Base-by-base conservation (phyloP, 2,329 filamentous ascomycete species). In the Aspergillus melleus region DNA sequence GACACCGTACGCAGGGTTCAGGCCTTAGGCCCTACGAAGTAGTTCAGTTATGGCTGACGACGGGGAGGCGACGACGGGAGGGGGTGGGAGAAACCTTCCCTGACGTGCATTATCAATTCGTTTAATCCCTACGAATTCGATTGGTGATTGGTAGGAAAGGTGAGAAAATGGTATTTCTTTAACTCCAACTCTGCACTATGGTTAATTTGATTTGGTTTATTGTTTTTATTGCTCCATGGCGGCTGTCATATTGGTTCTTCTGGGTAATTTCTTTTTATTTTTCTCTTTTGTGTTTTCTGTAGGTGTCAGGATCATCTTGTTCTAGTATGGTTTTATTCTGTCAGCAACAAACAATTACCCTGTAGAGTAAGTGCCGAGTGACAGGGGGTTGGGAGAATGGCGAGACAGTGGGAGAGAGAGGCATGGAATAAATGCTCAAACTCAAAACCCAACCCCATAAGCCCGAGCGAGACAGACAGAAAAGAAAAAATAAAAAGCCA, bases 1-100 rank as follows among this genome's bases (percentile, higher is more conserved):
- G 32, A 46, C 20, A 55, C 42, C 46, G 58, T 58, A 55, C 54
- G 49, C 57, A 51, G 52, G 56, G 36, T 42, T 42, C 6, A 14
- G 36, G 12, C 14, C 16, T 42, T 5, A 14, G 36, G 36, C 36
- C 36, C 36, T 42, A n/a, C 16, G 36, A 16, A 42, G 32, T 29
- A 29, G 6, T 8, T 5, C 8, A 9, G 26, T 9, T 14, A 36
- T 36, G 32, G 32, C 32, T 36, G 32, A 36, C 44, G 26, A 59
- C 30, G 44, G 53, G 32, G 44, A 49, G 20, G 29, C 30, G 12
- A 29, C 39, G n/a, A 42, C 14, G n/a, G n/a, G n/a, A 42, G 22
- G 12, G 22, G 9, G 44, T 11, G 22, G 22, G 19, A 47, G 20
- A 11, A 22, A 16, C 14, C 36, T 42, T 42, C 49, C 54, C 46